Base-by-base conservation (phyloP, 1,284 basidiomycete species). In the Marasmius oreades region DNA sequence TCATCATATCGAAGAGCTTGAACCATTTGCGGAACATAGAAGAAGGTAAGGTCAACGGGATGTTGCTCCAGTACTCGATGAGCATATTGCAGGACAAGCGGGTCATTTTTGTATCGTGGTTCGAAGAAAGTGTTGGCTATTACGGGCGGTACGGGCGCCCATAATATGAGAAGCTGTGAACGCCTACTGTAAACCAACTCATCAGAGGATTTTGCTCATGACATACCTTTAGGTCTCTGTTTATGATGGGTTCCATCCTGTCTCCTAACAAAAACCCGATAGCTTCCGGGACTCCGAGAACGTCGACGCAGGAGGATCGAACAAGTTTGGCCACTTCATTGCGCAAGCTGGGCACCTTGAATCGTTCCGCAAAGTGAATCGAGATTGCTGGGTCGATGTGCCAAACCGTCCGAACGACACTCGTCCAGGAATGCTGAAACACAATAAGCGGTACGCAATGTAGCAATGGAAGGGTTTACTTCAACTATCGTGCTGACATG, bases 1-100 rank as follows among this genome's bases (percentile, higher is more conserved):
- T 88, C 84, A 67, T 98, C 95, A 55, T 89, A 85, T 11, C 95
- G 87, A 18, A 99, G 79, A 2, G 95, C 95, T 69, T 99, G 97
- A 1, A 99, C 97, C 20, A 99, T 88, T 78, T 99, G 97, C 0
- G 97, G 97, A 16, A 99, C 94, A 69, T 98, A 99, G 81, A 99
- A 99, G 82, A 99, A 99, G 0, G 95, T 96, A 47, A 98, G 71
- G 23, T 94, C 88, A 16, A 99, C 92, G 0, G 95, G 93, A 68
- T 98, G 95, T 69, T 97, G 90, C 69, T 96, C 94, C 43, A 99
- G 77, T 1, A 95, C 93, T 50, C 95, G 85, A 77, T 99, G 95
- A 0, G 96, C 95, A 70, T 98, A 99, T 85, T 99, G 97, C 31
- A 99, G 75, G 37, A 98, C 74, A 39, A 94, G 70, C 0, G 95